These are phyloP conservation scores for Mycena vulgaris DNA, from an alignment of 768 basidiomycete genomes.

Conservation along the genomic window DNA sequence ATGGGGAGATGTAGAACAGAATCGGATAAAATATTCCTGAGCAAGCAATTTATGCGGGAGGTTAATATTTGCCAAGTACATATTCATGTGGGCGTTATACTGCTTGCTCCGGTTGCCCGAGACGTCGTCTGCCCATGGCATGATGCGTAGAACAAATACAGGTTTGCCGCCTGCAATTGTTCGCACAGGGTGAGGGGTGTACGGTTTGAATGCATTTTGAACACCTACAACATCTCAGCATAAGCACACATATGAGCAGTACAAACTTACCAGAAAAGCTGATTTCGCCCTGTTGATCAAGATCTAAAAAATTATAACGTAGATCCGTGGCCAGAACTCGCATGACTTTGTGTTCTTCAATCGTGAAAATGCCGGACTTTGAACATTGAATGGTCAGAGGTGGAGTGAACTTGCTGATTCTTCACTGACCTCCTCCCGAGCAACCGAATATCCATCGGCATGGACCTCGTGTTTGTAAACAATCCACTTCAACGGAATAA, in stretches of 20 bases:
- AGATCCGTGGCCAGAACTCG: background rate
- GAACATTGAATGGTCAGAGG: background rate
- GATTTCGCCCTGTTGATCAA: background rate
- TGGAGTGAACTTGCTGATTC: background rate
- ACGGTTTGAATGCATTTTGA: background rate
- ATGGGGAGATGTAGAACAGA: conserved; percentile 48
- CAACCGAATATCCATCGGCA: background rate
- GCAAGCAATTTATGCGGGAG: conserved; percentile 42
- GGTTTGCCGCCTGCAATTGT: conserved; percentile 1
- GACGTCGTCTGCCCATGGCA: no score
- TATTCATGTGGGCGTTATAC: conserved; percentile 53
- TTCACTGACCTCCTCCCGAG: background rate
- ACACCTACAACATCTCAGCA: no score
- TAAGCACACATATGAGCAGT: no score
- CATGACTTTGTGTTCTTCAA: background rate
- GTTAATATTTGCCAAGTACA: conserved; percentile 48
- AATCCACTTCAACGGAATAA: background rate
- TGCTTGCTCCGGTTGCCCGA: conserved; percentile 43
- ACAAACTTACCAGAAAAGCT: conserved; percentile 1
- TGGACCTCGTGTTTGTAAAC: background rate
- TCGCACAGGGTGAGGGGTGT: conserved; percentile 29
- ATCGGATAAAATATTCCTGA: conserved; percentile 53
- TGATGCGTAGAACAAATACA: background rate
- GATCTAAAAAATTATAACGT: conserved; percentile 3
- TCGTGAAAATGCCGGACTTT: conserved; percentile 4